Conservation (phyloP, 2,329 filamentous ascomycete species). For the Aspergillus novofumigatus region DNA sequence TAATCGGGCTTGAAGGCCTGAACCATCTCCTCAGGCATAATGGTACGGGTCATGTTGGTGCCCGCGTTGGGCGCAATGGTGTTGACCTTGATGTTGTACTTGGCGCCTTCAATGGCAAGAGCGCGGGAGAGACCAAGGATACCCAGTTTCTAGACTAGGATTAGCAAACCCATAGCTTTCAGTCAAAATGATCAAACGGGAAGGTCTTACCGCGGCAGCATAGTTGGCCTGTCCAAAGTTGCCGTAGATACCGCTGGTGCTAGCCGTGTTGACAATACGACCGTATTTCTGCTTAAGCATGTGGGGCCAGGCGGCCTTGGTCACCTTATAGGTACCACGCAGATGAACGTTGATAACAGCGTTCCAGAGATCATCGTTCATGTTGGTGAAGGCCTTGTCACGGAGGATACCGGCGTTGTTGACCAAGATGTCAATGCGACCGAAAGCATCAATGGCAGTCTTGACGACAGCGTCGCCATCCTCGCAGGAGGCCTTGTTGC, state of each 20-base stretch:
- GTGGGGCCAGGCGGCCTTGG: constrained; percentile 96
- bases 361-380: constrained; percentile 93
- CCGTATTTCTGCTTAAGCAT: constrained; percentile 99
- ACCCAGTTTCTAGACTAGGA: constrained; percentile 64
- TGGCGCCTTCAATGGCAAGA: constrained; percentile 84
- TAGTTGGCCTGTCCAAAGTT: constrained; percentile 99
- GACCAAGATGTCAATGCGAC: constrained; percentile 88
- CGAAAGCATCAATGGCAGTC: constrained; percentile 87
- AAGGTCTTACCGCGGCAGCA: constrained; percentile 68
- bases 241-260: constrained; percentile 95
- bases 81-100: constrained; percentile 98
- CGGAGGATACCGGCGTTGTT: constrained; percentile 98
- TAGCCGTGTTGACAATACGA: constrained; percentile 93
- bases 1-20: constrained; percentile 99
- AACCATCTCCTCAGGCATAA: constrained; percentile 95
- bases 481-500: constrained; percentile 89
- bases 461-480: constrained; percentile 90
- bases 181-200: background rate
- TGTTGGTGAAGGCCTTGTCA: constrained; percentile 97
- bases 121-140: constrained; percentile 95
- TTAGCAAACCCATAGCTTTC: constrained; percentile 4
- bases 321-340: constrained; percentile 90
- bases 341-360: constrained; percentile 89
- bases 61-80: constrained; percentile 97
- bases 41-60: constrained; percentile 87